These are phyloP conservation scores for Climacium dendroides DNA, from an alignment of 225 moss, liverwort and hornwort genomes.

Conservation along the genomic window DNA sequence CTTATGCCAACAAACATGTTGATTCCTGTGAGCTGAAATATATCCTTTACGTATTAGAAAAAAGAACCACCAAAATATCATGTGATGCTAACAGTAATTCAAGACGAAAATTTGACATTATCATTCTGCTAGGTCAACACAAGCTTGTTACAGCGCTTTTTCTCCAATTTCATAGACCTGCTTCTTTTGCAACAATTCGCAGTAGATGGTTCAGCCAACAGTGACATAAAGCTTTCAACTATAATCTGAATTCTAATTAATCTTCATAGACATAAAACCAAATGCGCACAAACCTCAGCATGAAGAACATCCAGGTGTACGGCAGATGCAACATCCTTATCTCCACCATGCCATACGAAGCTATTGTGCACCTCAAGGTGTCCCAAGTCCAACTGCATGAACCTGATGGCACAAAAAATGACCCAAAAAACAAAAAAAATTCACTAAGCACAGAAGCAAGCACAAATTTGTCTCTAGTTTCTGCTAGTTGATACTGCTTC, in stretches of 20 bases:
- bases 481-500: neutral
- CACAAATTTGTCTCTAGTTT: neutral
- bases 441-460: neutral
- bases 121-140: neutral
- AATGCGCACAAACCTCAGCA: slow-evolving; percentile 58
- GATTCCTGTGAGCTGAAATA: slow-evolving; percentile 78
- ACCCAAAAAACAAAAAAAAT: neutral
- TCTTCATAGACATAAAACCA: neutral
- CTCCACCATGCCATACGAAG: slow-evolving; percentile 92
- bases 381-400: slow-evolving; percentile 95
- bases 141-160: neutral
- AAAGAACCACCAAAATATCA: neutral
- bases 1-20: slow-evolving; percentile 96
- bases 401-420: slow-evolving; percentile 28
- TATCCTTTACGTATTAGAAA: neutral
- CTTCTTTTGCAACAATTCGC: neutral
- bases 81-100: neutral
- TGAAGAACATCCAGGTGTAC: slow-evolving; percentile 89
- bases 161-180: neutral
- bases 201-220: neutral
- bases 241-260: neutral
- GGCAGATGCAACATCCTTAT: slow-evolving; percentile 68
- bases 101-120: neutral
- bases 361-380: slow-evolving; percentile 88
- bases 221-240: neutral